Conservation (phyloP, 2,329 filamentous ascomycete genomes). For the Colletotrichum sp. region DNA sequence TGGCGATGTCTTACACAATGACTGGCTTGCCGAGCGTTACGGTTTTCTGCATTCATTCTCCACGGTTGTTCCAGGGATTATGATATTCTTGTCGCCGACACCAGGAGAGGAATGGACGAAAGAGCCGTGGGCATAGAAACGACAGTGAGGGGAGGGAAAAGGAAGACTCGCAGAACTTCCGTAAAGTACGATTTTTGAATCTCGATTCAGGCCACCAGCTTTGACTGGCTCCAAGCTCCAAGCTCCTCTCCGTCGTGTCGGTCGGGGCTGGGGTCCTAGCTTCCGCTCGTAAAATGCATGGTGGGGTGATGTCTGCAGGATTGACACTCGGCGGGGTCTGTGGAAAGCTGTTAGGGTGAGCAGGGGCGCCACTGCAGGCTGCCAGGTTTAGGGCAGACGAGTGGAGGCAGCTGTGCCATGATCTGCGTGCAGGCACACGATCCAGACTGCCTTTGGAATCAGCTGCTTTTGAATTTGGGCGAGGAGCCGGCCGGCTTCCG, state of each 20-base stretch:
- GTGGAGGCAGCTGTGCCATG: not conserved
- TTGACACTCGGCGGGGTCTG: conserved; percentile 12
- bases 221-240: not conserved
- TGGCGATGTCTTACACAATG: not conserved
- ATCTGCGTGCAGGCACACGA: conserved; percentile 3
- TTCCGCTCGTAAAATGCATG: not conserved
- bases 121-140: not conserved
- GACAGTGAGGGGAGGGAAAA: not conserved
- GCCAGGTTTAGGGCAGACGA: not conserved
- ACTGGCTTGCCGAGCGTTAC: not conserved
- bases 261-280: conserved; percentile 13
- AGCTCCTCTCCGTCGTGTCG: not conserved
- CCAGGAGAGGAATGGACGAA: not conserved
- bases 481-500: conserved; percentile 7
- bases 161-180: not conserved
- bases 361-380: not conserved
- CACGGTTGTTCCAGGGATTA: not conserved
- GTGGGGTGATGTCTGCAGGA: conserved; percentile 22
- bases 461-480: conserved; percentile 11
- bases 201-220: not conserved
- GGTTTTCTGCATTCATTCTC: not conserved
- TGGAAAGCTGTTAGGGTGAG: not conserved
- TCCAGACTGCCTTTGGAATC: not conserved
- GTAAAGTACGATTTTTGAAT: not conserved
- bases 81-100: not conserved